A percentile compares a stretch with the other conserved stretches of the same genome.
Conservation (phyloP, 2,329 filamentous ascomycete genomes). For the Fusarium devonianum region DNA sequence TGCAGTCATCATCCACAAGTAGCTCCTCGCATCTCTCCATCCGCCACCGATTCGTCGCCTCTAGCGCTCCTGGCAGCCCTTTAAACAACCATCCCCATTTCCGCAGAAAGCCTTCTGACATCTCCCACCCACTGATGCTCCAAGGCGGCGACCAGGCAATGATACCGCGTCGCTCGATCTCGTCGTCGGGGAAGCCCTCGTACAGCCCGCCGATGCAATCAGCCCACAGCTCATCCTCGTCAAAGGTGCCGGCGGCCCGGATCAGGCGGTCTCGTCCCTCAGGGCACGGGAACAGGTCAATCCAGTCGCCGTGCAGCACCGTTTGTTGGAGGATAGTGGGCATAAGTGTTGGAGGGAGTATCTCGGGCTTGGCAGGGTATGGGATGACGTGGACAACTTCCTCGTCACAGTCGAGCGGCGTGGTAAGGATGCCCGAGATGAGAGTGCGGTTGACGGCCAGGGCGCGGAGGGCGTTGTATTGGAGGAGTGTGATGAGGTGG, state of each 20-base stretch:
- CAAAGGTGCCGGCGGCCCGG: conserved; percentile 46
- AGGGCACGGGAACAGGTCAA: conserved; percentile 50
- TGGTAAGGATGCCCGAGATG: not conserved
- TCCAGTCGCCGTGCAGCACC: conserved; percentile 50
- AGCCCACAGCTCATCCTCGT: conserved; percentile 53
- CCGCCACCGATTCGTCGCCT: too few relatives aligned
- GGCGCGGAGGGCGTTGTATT: conserved; percentile 5
- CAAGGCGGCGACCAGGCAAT: conserved; percentile 50
- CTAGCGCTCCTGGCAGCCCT: conserved; percentile 14
- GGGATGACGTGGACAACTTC: not conserved
- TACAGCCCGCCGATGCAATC: conserved; percentile 53
- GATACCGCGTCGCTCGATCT: conserved; percentile 50
- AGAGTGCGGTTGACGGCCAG: not conserved
- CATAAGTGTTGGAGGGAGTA: not conserved
- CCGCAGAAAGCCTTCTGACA: conserved; percentile 30
- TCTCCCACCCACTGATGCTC: conserved; percentile 33
- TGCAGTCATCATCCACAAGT: too few relatives aligned
- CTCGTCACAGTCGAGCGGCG: not conserved
- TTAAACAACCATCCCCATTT: conserved; percentile 35
- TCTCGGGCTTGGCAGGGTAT: not conserved
- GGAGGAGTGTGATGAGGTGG: conserved; percentile 4
- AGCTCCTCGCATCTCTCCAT: too few relatives aligned
- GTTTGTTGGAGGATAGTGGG: conserved; percentile 19
- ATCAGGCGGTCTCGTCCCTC: conserved; percentile 49
- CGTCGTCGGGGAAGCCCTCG: conserved; percentile 53